Percentiles rank a stretch among this genome's conserved stretches.
Evolutionary conservation across 176 grass and related monocot species (phyloP).

Genomic region (Bonia amplexicaulis): DNA sequence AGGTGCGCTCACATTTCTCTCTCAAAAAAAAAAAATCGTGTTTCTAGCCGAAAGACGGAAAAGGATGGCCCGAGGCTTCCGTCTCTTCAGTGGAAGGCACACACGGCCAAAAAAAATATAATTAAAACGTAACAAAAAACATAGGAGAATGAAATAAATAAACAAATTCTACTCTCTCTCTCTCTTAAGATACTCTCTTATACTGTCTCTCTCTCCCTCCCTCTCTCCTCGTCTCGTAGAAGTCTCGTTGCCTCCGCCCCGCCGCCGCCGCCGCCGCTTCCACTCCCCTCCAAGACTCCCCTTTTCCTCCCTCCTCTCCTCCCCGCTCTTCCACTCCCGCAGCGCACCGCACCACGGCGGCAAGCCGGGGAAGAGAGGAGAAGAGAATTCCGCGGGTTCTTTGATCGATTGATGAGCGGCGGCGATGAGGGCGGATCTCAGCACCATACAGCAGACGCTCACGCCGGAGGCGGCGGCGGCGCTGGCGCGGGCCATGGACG

Average conservation of each 20-base stretch:
- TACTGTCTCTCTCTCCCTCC: conserved; percentile 1
- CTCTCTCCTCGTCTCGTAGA: not conserved
- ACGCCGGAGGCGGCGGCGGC: conserved; percentile 73
- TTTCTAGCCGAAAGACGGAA: not conserved
- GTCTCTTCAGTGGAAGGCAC: not conserved
- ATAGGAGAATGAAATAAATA: not conserved
- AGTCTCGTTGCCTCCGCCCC: conserved; percentile 36
- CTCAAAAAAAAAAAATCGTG: not conserved
- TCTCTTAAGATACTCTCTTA: not conserved
- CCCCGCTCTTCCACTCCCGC: not conserved
- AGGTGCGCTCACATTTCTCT: not conserved
- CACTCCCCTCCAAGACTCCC: conserved; percentile 21
- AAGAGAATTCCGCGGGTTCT: not conserved
- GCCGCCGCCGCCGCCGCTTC: not conserved
- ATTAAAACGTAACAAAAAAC: too few relatives aligned
- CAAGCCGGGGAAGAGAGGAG: not conserved
- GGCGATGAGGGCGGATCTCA: conserved; percentile 88
- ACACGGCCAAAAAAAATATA: not conserved
- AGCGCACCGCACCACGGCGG: not conserved
- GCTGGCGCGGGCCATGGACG: conserved; percentile 62
- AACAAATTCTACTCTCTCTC: not conserved
- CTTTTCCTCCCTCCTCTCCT: conserved; percentile 5
- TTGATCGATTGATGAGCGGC: conserved; percentile 48
- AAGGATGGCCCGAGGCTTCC: not conserved
- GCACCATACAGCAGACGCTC: conserved; percentile 90